phyloP scores from a whole-genome alignment of 352 stramenopile genomes.

The Pythium graminicola region DNA sequence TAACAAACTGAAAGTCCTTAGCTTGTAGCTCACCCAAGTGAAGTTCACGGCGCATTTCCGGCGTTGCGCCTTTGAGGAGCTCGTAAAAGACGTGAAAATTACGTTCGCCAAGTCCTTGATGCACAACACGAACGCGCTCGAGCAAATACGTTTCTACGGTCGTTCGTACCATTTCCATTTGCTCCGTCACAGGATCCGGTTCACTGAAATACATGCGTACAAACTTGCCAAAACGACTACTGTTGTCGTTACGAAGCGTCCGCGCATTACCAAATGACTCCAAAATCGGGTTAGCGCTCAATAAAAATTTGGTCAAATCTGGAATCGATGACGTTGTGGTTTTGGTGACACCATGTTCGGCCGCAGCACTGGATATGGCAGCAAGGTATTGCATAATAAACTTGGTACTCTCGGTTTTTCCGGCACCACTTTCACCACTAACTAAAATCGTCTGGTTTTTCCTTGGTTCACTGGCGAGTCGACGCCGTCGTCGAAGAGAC shows the following conservation, averaged over 20 bases:
- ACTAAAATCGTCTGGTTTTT: constrained; percentile 83
- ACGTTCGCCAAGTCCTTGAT: constrained; percentile 62
- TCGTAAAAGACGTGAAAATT: constrained; percentile 90
- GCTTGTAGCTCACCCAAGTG: constrained; percentile 31
- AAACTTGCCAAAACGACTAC: constrained; percentile 88
- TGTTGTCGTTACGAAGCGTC: constrained; percentile 87
- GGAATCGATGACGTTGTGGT: constrained; percentile 35
- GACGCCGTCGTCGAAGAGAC: constrained; percentile 31
- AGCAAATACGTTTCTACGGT: constrained; percentile 90
- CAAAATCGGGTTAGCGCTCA: constrained; percentile 88
- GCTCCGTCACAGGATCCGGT: constrained; percentile 10
- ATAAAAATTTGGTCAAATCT: constrained; percentile 59
- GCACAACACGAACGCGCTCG: constrained; percentile 91
- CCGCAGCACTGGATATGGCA: constrained; percentile 47
- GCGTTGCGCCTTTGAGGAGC: constrained; percentile 39
- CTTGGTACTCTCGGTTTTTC: constrained; percentile 88
- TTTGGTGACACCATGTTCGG: not conserved
- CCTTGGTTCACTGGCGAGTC: constrained; percentile 32
- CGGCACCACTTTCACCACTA: constrained; percentile 77
- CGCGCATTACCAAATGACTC: constrained; percentile 88
- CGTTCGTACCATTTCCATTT: constrained; percentile 51
- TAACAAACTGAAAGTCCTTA: constrained; percentile 53
- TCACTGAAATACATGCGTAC: constrained; percentile 78
- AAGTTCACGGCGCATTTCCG: constrained; percentile 29
- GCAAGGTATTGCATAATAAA: constrained; percentile 89